Percentiles rank a stretch among this genome's conserved stretches.
These are phyloP conservation scores for Epichloe gansuensis DNA, from an alignment of 2,329 filamentous ascomycete species.

Conservation along the genomic window DNA sequence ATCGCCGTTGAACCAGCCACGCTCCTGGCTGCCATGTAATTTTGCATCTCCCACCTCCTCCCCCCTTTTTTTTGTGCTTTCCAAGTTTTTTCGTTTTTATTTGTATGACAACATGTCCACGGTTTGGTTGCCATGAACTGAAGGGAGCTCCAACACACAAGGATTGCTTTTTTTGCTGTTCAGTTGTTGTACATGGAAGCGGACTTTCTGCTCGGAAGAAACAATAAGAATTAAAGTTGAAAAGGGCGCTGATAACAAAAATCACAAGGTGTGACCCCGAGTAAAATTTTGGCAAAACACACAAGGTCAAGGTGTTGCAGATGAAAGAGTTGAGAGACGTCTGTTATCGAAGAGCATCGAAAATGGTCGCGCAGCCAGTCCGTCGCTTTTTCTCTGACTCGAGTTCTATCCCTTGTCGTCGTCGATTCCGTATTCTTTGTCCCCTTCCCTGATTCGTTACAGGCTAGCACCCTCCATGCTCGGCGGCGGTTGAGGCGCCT, in stretches of 20 bases:
- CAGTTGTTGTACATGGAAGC: not conserved
- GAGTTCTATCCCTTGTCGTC: not conserved
- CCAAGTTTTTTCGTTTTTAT: not conserved
- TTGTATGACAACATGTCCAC: not conserved
- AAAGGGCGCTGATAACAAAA: constrained; percentile 4
- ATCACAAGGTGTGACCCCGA: constrained; percentile 10
- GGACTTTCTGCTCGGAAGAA: not conserved
- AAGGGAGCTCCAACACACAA: not conserved
- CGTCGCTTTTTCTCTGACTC: not conserved
- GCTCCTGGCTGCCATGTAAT: not conserved
- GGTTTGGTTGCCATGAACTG: not conserved
- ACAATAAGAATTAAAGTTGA: not conserved
- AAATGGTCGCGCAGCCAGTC: not conserved
- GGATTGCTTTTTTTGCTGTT: not conserved
- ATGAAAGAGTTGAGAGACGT: not conserved
- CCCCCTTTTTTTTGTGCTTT: not conserved
- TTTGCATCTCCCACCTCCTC: not conserved
- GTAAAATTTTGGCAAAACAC: not conserved
- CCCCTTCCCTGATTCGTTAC: constrained; percentile 8
- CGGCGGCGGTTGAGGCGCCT: constrained; percentile 35
- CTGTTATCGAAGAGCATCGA: not conserved
- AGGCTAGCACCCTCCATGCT: constrained; percentile 16
- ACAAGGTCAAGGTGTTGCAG: not conserved
- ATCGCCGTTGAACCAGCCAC: constrained; percentile 4
- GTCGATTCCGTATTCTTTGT: not conserved